Evolutionary conservation across 139 green algal species (phyloP), one percentile per base, ranked within the genome.

Genomic region (Raphidocelis subcapitata): DNA sequence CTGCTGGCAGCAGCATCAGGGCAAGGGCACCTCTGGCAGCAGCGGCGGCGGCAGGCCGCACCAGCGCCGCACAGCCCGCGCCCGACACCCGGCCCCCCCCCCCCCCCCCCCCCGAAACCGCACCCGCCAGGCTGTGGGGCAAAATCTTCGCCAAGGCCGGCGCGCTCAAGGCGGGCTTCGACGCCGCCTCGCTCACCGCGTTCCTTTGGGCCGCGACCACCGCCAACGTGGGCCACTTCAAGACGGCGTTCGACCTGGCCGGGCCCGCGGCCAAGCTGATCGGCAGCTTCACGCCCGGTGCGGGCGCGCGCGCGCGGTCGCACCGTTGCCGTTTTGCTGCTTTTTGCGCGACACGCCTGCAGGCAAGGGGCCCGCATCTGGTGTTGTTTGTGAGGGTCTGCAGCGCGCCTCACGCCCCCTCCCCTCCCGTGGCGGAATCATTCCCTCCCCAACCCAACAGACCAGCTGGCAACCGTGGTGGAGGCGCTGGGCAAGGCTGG

Each of bases 121-220:
- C 68, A 44, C 36, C 60, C 5, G 14, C 10, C 49, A 72, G 73
- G 73, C 28, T 79, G 24, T 79, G 73, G 73, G 59, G 84, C 56
- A 84, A 86, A 80, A 61, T 89, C 26, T 84, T 89, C 69, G 80
- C 85, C 69, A 73, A 68, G 26, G 80, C 80, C 20, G 56, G 41
- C 2, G 69, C 77, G 0, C 16, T 63, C 35, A 77, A 74, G 44
- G 60, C 23, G 15, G 65, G 56, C 23, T 79, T 86, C 71, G 84
- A 86, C 51, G 78, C 78, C 15, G 68, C 84, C 57, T 73, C 54
- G 37, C 59, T 86, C 31, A 67, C 78, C 29, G 41, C 79, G 29
- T 84, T 89, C 69, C 23, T 79, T 23, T 89, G 84, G 84, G 84
- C 84, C 37, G 64, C 81, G 28, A 80, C 67, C 37, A 79, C 84